Conservation (phyloP, 306 rosid species). For the Cucurbita ficifolia region DNA sequence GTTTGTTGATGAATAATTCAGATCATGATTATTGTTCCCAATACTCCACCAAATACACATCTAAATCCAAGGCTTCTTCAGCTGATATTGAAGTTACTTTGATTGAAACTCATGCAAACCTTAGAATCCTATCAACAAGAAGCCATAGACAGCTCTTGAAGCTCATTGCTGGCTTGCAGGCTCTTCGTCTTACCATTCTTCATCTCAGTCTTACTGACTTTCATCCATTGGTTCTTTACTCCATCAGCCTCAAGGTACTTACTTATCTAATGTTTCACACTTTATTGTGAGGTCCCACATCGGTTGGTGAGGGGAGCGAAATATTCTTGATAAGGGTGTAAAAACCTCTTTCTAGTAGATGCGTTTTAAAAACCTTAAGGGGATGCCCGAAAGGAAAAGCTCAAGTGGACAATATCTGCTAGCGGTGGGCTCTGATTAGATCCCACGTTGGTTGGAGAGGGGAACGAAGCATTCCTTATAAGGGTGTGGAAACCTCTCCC, state of each 20-base stretch:
- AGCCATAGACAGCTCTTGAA: conserved; percentile 40
- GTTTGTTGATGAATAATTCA: conserved; percentile 35
- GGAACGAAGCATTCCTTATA: no score
- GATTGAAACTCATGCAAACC: conserved; percentile 81
- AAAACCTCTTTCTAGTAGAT: no score
- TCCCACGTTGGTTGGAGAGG: no score
- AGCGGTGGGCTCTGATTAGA: no score
- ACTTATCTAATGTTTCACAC: not conserved
- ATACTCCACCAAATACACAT: conserved; percentile 39
- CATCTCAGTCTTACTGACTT: conserved; percentile 73
- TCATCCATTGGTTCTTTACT: conserved; percentile 57
- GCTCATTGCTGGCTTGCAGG: conserved; percentile 54
- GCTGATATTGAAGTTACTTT: conserved; percentile 89
- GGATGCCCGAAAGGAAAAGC: no score
- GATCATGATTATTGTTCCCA: conserved; percentile 48
- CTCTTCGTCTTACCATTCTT: conserved; percentile 51
- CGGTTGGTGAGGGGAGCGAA: no score
- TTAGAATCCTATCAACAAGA: conserved; percentile 46
- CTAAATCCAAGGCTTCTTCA: conserved; percentile 40
- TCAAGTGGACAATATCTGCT: no score
- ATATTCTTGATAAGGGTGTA: no score
- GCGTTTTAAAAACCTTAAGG: no score
- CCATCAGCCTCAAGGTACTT: conserved; percentile 69
- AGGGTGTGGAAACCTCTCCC: no score
- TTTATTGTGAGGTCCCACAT: not conserved